A percentile compares a stretch with the other conserved stretches of the same genome.
phyloP scores from a whole-genome alignment of 176 grass and related monocot genomes.

The Stipa capillata region DNA sequence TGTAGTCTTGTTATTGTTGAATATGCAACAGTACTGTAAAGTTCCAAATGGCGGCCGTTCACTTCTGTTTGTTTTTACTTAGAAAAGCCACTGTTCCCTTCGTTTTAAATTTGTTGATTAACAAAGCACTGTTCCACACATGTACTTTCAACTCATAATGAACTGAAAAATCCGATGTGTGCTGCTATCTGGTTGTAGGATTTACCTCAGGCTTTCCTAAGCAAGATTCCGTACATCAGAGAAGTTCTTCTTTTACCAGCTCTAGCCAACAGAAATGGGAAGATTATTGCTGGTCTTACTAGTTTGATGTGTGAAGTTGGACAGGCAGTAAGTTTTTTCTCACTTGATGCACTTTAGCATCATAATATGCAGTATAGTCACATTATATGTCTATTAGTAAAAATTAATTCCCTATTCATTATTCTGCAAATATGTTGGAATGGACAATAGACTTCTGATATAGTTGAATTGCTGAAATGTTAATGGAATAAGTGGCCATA shows the following conservation, averaged over 20 bases:
- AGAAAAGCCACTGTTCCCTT: neutral
- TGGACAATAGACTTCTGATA: neutral
- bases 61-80: neutral
- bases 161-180: neutral
- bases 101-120: neutral
- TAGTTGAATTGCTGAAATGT: neutral
- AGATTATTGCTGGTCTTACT: slow-evolving; percentile 70
- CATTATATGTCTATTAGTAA: neutral
- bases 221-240: slow-evolving; percentile 81
- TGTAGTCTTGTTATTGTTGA: neutral
- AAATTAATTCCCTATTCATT: neutral
- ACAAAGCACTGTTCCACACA: neutral
- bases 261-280: slow-evolving; percentile 64
- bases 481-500: neutral
- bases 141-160: neutral
- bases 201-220: slow-evolving; percentile 70
- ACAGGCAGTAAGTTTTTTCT: slow-evolving; percentile 69
- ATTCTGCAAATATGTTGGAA: neutral
- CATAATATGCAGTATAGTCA: slow-evolving; percentile 14
- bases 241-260: slow-evolving; percentile 77
- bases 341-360: slow-evolving; percentile 7
- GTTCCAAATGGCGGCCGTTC: neutral
- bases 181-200: slow-evolving; percentile 41
- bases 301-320: slow-evolving; percentile 93
- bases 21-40: neutral